Evolutionary conservation across 768 basidiomycete genomes (phyloP).

Genomic region (Tylopilus felleus): DNA sequence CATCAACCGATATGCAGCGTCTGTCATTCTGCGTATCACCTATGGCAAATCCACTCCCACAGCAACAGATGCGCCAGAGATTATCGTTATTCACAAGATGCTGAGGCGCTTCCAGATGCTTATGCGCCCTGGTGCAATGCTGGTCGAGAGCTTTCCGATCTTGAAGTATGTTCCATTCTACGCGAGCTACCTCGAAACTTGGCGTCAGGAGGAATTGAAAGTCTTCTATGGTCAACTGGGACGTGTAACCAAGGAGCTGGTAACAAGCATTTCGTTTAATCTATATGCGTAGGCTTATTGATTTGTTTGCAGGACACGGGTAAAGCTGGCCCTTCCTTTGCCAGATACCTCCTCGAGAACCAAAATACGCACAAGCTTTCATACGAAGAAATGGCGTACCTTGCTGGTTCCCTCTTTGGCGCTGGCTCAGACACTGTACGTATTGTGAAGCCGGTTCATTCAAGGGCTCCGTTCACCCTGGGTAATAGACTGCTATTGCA

Average conservation of each 20-base stretch:
- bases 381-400: slow-evolving; percentile 56
- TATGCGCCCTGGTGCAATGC: slow-evolving; percentile 35
- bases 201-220: slow-evolving; percentile 52
- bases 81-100: slow-evolving; percentile 33
- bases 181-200: slow-evolving; percentile 50
- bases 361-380: slow-evolving; percentile 52
- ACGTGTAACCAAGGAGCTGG: slow-evolving; percentile 45
- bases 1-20: slow-evolving; percentile 42
- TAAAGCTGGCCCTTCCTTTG: slow-evolving; percentile 43
- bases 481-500: slow-evolving; percentile 47
- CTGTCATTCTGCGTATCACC: slow-evolving; percentile 34
- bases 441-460: background rate
- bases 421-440: slow-evolving; percentile 59
- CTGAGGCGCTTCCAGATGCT: slow-evolving; percentile 35
- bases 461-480: background rate
- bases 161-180: slow-evolving; percentile 57
- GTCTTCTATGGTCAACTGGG: slow-evolving; percentile 53
- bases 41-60: slow-evolving; percentile 35
- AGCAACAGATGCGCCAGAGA: slow-evolving; percentile 28
- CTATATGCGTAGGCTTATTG: background rate
- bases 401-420: slow-evolving; percentile 63
- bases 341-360: slow-evolving; percentile 54
- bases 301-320: slow-evolving; percentile 18
- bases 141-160: slow-evolving; percentile 37
- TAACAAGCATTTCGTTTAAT: slow-evolving; percentile 13